These are phyloP conservation scores for Lactarius vividus DNA, from an alignment of 768 basidiomycete genomes.

Conservation along the genomic window DNA sequence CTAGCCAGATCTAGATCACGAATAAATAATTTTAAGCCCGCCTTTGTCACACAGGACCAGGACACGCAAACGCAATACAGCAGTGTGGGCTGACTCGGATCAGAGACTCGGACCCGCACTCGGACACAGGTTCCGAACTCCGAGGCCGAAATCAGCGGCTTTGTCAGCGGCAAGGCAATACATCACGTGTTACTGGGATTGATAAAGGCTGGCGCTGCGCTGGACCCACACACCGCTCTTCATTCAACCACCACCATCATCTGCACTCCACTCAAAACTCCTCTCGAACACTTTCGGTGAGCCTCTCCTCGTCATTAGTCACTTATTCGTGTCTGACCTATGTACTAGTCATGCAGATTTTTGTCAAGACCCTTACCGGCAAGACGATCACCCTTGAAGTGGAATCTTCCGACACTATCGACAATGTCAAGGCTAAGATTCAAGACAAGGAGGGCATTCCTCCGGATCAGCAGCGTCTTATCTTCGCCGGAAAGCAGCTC, in stretches of 20 bases:
- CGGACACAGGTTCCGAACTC: too few species aligned
- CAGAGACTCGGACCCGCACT: too few species aligned
- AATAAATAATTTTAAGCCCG: too few species aligned
- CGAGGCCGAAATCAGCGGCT: not conserved
- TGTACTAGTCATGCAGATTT: conserved; percentile 34
- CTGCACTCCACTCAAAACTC: not conserved
- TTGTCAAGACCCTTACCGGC: conserved; percentile 38
- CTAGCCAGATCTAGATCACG: too few species aligned
- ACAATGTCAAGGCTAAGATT: conserved; percentile 38
- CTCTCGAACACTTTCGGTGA: not conserved
- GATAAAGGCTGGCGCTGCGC: conserved; percentile 12
- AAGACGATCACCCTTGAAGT: conserved; percentile 40
- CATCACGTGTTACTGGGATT: conserved; percentile 17
- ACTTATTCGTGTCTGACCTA: not conserved
- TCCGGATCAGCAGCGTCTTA: conserved; percentile 37
- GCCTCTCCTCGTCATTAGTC: not conserved
- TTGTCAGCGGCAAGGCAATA: not conserved
- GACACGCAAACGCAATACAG: too few species aligned
- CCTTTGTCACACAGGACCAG: too few species aligned
- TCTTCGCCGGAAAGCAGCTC: conserved; percentile 48
- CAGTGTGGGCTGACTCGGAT: too few species aligned
- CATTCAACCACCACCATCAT: conserved; percentile 21
- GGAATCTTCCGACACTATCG: conserved; percentile 39
- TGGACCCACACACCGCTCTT: not conserved
- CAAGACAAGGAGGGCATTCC: conserved; percentile 40